Evolutionary conservation across 2,329 filamentous ascomycete species (phyloP).

Genomic region (Xylariales sp.): DNA sequence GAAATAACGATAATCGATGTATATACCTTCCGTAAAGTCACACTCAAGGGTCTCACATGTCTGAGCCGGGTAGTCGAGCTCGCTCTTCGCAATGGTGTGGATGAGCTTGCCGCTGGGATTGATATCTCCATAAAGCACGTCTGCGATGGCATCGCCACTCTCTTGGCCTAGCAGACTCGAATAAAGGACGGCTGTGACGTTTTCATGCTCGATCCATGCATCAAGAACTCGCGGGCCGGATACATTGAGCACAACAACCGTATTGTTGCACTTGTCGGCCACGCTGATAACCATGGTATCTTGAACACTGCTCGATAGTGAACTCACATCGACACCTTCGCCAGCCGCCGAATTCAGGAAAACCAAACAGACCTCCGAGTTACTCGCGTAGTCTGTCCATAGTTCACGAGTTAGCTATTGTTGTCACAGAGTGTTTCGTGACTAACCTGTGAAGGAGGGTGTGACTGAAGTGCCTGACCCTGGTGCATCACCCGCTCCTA

Average conservation of each 20-base stretch:
- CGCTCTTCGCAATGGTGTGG: constrained; percentile 52
- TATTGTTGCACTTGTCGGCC: constrained; percentile 60
- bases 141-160: constrained; percentile 54
- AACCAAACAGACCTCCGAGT: constrained; percentile 3
- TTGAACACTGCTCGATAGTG: background rate
- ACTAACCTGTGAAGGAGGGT: too few species aligned
- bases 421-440: too few species aligned
- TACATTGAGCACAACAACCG: constrained; percentile 62
- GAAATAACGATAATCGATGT: too few species aligned
- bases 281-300: constrained; percentile 58
- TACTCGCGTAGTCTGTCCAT: background rate
- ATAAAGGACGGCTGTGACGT: constrained; percentile 58
- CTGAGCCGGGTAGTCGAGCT: constrained; percentile 43
- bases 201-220: constrained; percentile 51
- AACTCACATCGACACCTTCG: constrained; percentile 1
- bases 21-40: constrained; percentile 36
- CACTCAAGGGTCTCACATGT: constrained; percentile 15
- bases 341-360: constrained; percentile 2
- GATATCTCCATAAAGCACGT: constrained; percentile 56
- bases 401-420: constrained; percentile 27
- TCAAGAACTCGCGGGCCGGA: constrained; percentile 57
- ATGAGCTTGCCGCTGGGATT: constrained; percentile 55
- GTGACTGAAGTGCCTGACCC: too few species aligned
- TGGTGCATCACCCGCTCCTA: too few species aligned
- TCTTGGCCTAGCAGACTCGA: constrained; percentile 59